Conservation (phyloP, 1,284 basidiomycete species). For the Ceratobasidium theobromae region DNA sequence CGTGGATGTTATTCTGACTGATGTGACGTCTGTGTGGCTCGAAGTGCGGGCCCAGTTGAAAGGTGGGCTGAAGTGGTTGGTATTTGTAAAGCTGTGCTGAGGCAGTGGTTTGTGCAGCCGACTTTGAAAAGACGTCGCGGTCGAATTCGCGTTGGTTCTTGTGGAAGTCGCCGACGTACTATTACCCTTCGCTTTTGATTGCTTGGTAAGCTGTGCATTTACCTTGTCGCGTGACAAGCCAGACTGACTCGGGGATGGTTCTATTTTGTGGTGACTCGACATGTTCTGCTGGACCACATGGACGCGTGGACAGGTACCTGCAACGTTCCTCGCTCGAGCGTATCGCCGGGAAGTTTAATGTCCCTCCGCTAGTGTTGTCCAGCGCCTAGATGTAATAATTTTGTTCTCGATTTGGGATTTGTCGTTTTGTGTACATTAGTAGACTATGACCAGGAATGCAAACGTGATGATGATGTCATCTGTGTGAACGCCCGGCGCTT, state of each 20-base stretch:
- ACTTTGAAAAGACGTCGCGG: slow-evolving; percentile 31
- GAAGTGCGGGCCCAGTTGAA: slow-evolving; percentile 66
- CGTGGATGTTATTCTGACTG: slow-evolving; percentile 87
- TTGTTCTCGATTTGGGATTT: neutral
- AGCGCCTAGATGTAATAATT: neutral
- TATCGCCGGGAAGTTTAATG: slow-evolving; percentile 24
- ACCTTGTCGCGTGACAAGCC: neutral
- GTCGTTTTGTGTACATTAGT: slow-evolving; percentile 1
- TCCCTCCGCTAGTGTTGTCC: slow-evolving; percentile 5
- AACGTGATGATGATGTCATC: slow-evolving; percentile 29
- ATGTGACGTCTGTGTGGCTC: slow-evolving; percentile 77
- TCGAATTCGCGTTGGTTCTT: slow-evolving; percentile 58
- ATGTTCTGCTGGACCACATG: neutral
- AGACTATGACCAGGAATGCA: too few relatives aligned
- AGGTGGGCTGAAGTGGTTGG: slow-evolving; percentile 48
- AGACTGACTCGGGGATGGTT: slow-evolving; percentile 9
- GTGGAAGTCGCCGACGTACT: slow-evolving; percentile 69
- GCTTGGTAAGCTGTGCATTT: slow-evolving; percentile 36
- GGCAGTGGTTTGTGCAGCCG: neutral
- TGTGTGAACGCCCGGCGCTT: neutral
- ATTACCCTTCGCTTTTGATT: slow-evolving; percentile 51
- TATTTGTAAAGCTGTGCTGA: neutral
- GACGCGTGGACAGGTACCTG: slow-evolving; percentile 5
- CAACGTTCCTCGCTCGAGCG: slow-evolving; percentile 28
- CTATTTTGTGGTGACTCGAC: slow-evolving; percentile 5